Percentiles rank a stretch among this genome's conserved stretches.
Evolutionary conservation across 176 grass and related monocot species (phyloP).

Genomic region (Tillandsia fasciculata): DNA sequence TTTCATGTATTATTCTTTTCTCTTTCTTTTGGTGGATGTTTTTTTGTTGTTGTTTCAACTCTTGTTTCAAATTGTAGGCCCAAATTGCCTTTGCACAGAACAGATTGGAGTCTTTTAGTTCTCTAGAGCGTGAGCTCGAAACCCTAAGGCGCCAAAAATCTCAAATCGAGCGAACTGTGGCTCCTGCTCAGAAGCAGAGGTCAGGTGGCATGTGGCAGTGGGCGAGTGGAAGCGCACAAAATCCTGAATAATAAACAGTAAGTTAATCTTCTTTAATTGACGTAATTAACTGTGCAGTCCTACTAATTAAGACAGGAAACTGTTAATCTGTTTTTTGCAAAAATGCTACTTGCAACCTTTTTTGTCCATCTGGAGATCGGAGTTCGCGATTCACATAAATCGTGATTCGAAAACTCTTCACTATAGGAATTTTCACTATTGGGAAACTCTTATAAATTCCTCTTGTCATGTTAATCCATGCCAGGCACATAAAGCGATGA

Average conservation of each 20-base stretch:
- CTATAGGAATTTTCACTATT: neutral
- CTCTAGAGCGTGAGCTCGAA: constrained; percentile 66
- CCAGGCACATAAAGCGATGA: neutral
- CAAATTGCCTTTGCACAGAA: constrained; percentile 62
- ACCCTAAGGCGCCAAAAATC: constrained; percentile 54
- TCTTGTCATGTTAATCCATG: neutral
- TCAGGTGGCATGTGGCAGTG: constrained; percentile 88
- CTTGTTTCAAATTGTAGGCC: constrained; percentile 34
- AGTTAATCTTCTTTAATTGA: constrained; percentile 3
- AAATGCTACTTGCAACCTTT: too few species aligned
- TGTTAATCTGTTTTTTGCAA: neutral
- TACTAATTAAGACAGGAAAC: neutral
- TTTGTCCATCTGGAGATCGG: too few species aligned
- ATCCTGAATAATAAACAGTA: constrained; percentile 55
- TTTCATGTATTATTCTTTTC: neutral
- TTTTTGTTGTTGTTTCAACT: constrained; percentile 8
- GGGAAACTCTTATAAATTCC: neutral
- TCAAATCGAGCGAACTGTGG: constrained; percentile 56
- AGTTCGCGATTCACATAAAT: too few species aligned
- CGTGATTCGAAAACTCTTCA: too few species aligned
- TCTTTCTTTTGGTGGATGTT: constrained; percentile 22
- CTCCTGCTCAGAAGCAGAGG: constrained; percentile 38
- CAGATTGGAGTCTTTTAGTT: constrained; percentile 47
- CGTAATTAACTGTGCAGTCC: neutral
- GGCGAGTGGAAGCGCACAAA: constrained; percentile 54